Percentiles rank a stretch among this genome's conserved stretches.
Evolutionary conservation across 2,329 filamentous ascomycete species (phyloP).

Genomic region (Hypoxylon sp.): DNA sequence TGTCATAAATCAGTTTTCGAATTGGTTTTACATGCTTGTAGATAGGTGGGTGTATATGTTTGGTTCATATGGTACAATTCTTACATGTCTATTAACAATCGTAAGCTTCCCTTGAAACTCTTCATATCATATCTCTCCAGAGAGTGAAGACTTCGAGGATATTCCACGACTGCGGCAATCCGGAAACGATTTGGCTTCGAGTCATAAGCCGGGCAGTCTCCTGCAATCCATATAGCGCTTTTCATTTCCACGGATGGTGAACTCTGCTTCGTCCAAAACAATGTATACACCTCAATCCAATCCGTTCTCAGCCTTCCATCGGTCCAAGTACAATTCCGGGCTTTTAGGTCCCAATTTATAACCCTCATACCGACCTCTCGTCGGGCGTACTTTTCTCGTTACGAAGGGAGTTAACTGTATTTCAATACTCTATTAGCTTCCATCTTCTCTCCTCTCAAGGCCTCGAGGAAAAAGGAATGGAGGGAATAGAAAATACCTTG

Average conservation of each 20-base stretch:
- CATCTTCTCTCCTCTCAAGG: neutral
- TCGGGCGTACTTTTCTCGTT: slow-evolving; percentile 68
- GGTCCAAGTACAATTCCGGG: slow-evolving; percentile 73
- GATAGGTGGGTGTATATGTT: slow-evolving; percentile 8
- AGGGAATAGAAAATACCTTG: slow-evolving; percentile 68
- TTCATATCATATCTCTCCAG: neutral
- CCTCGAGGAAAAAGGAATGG: neutral
- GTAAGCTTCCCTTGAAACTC: slow-evolving; percentile 6
- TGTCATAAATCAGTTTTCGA: neutral
- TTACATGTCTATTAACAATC: slow-evolving; percentile 7
- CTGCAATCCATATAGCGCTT: neutral
- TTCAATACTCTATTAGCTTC: neutral
- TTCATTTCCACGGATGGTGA: neutral
- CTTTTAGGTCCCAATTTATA: slow-evolving; percentile 68
- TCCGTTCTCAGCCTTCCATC: slow-evolving; percentile 79
- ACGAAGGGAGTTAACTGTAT: slow-evolving; percentile 86
- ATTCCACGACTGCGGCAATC: neutral
- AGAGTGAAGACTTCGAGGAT: neutral
- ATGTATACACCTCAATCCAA: slow-evolving; percentile 61
- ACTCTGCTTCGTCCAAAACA: neutral
- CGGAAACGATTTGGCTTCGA: neutral
- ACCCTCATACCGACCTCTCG: slow-evolving; percentile 69
- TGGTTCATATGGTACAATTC: slow-evolving; percentile 30
- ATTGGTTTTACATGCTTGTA: slow-evolving; percentile 9
- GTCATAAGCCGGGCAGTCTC: neutral